Evolutionary conservation across 108 stramenopile genomes (phyloP), one percentile per base, ranked within the genome.

Genomic region (Nitzschia palea): DNA sequence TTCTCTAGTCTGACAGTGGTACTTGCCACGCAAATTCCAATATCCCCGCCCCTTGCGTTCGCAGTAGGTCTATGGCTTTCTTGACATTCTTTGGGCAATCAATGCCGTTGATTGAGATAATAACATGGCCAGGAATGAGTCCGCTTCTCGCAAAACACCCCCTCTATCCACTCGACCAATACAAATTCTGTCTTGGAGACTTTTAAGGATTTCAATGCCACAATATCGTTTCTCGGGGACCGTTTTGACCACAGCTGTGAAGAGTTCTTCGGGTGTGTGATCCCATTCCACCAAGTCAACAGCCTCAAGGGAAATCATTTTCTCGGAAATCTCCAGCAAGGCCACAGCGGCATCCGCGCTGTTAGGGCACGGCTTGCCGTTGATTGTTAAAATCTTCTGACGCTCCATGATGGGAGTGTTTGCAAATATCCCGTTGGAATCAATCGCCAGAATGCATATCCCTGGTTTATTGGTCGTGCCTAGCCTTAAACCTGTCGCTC

Each of bases 21-120:
- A 2, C 31, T 33, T n/a, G 55, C 29, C 1, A 56, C 55, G 1
- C 30, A 28, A 4, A 56, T 34, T 34, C 55, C 55, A 56, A 56
- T 31, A 34, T 34, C 33, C 29, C 55, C 5, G 12, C 15, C 12
- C 4, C 31, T 33, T 31, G 55, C 9, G 17, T 4, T 8, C 12
- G 12, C 31, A 31, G 33, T 1, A 56, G 29, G 2, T 56, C 33
- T 1, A 32, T 26, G 12, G 20, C 32, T 34, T 56, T 34, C 1
- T 56, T 34, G 1, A 5, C 29, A 56, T 31, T 15, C 20, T 32
- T 3, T 3, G 45, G 45, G 28, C 45, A 27, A 18, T 26, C 27
- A 1, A 23, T 26, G 1, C 45, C 45, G 8, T 63, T 63, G 62
- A 63, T 42, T 10, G 62, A 45, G 22, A 63, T 29, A 4, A 63